These are phyloP conservation scores for Trichoderma guizhouense DNA, from an alignment of 2,329 filamentous ascomycete species.

Conservation along the genomic window DNA sequence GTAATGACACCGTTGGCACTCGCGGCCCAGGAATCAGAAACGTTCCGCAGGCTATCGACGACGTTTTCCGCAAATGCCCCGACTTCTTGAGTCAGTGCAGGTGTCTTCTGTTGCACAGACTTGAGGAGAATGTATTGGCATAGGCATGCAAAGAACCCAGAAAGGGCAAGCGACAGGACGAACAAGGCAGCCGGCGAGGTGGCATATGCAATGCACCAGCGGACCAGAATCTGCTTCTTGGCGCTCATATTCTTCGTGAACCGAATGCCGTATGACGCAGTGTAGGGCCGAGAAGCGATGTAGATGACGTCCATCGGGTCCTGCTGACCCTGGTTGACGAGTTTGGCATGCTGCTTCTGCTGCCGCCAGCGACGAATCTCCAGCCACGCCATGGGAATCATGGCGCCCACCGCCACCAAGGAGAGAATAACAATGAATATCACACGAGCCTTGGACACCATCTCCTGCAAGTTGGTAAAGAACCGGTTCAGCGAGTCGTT, in stretches of 20 bases:
- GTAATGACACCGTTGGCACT: slow-evolving; percentile 71
- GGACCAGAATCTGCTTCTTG: slow-evolving; percentile 66
- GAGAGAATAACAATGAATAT: slow-evolving; percentile 74
- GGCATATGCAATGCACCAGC: slow-evolving; percentile 85
- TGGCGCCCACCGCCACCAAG: slow-evolving; percentile 67
- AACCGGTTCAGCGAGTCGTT: slow-evolving; percentile 80
- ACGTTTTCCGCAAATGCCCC: slow-evolving; percentile 77
- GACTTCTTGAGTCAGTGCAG: slow-evolving; percentile 69
- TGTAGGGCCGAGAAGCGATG: slow-evolving; percentile 77
- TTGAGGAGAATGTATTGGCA: slow-evolving; percentile 79
- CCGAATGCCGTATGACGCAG: slow-evolving; percentile 68
- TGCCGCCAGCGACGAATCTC: slow-evolving; percentile 75
- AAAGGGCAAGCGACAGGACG: slow-evolving; percentile 75
- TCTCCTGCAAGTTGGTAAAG: slow-evolving; percentile 67
- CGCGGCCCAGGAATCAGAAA: slow-evolving; percentile 72
- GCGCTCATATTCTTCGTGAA: slow-evolving; percentile 62
- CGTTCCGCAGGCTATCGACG: slow-evolving; percentile 65
- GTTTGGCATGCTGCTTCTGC: slow-evolving; percentile 65
- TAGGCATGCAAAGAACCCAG: slow-evolving; percentile 76
- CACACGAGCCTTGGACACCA: slow-evolving; percentile 66
- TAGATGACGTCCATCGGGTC: slow-evolving; percentile 88
- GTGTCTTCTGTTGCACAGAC: slow-evolving; percentile 70
- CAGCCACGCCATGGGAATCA: slow-evolving; percentile 73
- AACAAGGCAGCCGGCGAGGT: slow-evolving; percentile 84
- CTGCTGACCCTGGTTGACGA: slow-evolving; percentile 63